Percentiles rank a stretch among this genome's conserved stretches.
phyloP scores from a whole-genome alignment of 345 rosid species.

The Hibiscus trionum region DNA sequence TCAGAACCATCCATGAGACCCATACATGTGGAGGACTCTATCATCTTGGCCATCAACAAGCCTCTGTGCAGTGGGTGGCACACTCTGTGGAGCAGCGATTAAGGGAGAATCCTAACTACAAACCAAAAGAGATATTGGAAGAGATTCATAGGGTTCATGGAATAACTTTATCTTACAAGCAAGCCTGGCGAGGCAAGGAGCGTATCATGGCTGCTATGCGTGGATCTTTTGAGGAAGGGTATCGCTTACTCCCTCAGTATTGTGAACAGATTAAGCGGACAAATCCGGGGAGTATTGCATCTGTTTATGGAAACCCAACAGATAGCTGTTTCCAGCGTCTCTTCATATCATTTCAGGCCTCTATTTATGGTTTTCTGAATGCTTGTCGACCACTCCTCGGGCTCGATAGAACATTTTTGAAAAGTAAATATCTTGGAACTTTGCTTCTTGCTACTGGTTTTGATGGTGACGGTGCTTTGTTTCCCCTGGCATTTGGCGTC shows the following conservation, averaged over 20 bases:
- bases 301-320: constrained; percentile 64
- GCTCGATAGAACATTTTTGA: constrained; percentile 73
- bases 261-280: constrained; percentile 89
- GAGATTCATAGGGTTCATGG: constrained; percentile 95
- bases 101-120: constrained; percentile 84
- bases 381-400: constrained; percentile 96
- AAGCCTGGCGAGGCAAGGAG: constrained; percentile 99
- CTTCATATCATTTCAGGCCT: constrained; percentile 94
- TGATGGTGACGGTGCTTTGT: constrained; percentile 91
- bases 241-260: constrained; percentile 83
- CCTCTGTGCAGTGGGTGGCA: constrained; percentile 99
- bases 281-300: constrained; percentile 85
- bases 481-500: constrained; percentile 92
- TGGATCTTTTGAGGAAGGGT: constrained; percentile 98
- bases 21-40: constrained; percentile 89
- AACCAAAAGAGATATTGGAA: constrained; percentile 94
- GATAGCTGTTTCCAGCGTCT: constrained; percentile 91
- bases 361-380: constrained; percentile 86
- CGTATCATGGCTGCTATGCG: constrained; percentile 97
- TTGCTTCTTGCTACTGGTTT: constrained; percentile 92
- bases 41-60: constrained; percentile 97
- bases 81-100: constrained; percentile 87
- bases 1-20: constrained; percentile 77
- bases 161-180: constrained; percentile 88
- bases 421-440: constrained; percentile 92